Percentiles rank a stretch among this genome's conserved stretches.
Evolutionary conservation across 345 rosid genomes (phyloP).

Genomic region (Eucalyptus globulus): DNA sequence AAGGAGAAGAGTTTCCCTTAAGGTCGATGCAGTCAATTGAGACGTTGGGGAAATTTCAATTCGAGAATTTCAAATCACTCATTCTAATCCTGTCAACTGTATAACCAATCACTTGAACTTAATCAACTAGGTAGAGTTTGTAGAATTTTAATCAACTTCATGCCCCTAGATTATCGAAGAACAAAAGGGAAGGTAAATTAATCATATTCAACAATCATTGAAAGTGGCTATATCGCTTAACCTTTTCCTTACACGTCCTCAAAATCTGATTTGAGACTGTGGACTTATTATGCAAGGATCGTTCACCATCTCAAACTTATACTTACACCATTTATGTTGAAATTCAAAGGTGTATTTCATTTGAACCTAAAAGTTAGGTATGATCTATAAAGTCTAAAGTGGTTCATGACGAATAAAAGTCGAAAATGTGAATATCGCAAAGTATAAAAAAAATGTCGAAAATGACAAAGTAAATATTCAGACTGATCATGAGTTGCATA

Average conservation of each 20-base stretch:
- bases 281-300: neutral
- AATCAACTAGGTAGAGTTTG: neutral
- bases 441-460: too few relatives aligned
- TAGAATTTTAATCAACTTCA: neutral
- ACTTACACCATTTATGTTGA: neutral
- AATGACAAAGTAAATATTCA: too few relatives aligned
- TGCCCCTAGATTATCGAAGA: fast-evolving
- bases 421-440: fast-evolving
- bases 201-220: neutral
- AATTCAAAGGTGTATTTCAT: neutral
- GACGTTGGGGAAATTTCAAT: fast-evolving
- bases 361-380: fast-evolving
- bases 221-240: neutral
- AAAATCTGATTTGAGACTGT: fast-evolving
- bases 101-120: fast-evolving
- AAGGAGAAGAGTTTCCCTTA: neutral
- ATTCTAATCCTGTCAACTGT: fast-evolving
- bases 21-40: fast-evolving
- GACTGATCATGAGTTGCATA: too few relatives aligned
- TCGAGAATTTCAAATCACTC: fast-evolving
- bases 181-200: too few relatives aligned
- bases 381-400: too few relatives aligned
- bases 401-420: neutral
- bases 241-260: fast-evolving
- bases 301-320: neutral